A percentile compares a stretch with the other conserved stretches of the same genome.
These are phyloP conservation scores for Ilex asprella DNA, from an alignment of 257 asterid genomes.

Conservation along the genomic window DNA sequence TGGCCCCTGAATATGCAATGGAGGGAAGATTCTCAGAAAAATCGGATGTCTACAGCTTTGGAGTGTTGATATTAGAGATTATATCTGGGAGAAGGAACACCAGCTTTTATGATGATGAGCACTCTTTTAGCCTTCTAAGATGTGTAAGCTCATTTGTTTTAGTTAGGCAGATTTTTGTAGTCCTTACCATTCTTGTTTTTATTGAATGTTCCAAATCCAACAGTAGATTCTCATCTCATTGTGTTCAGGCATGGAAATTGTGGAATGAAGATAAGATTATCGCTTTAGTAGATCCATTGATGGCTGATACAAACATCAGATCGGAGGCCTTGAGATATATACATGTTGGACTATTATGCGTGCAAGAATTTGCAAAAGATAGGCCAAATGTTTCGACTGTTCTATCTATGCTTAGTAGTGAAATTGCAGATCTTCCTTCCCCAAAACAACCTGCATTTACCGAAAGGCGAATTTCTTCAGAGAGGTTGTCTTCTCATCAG, in stretches of 20 bases:
- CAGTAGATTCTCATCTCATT: background rate
- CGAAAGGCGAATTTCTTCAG: no score
- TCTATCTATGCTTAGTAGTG: no score
- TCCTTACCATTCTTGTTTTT: background rate
- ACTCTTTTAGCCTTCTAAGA: slow-evolving; percentile 45
- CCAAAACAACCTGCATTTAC: no score
- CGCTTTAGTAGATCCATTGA: slow-evolving; percentile 15
- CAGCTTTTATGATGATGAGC: slow-evolving; percentile 37
- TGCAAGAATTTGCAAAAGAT: slow-evolving; percentile 15
- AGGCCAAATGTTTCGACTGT: no score
- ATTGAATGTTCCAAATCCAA: background rate
- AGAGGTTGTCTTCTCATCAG: no score
- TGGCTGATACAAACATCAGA: slow-evolving; percentile 1
- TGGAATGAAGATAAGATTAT: slow-evolving; percentile 25
- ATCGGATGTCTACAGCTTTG: slow-evolving; percentile 47
- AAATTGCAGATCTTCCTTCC: no score
- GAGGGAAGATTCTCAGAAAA: slow-evolving; percentile 46
- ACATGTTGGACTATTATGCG: slow-evolving; percentile 31
- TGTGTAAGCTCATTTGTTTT: slow-evolving; percentile 29
- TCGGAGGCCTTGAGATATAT: slow-evolving; percentile 21
- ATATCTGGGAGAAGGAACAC: slow-evolving; percentile 48
- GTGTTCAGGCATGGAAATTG: slow-evolving; percentile 29
- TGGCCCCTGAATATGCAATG: slow-evolving; percentile 75
- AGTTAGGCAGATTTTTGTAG: background rate
- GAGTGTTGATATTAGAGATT: slow-evolving; percentile 50